A percentile compares a stretch with the other conserved stretches of the same genome.
Conservation (phyloP, 371 early-diverging fungal species). For the Rhizopus stolonifer region DNA sequence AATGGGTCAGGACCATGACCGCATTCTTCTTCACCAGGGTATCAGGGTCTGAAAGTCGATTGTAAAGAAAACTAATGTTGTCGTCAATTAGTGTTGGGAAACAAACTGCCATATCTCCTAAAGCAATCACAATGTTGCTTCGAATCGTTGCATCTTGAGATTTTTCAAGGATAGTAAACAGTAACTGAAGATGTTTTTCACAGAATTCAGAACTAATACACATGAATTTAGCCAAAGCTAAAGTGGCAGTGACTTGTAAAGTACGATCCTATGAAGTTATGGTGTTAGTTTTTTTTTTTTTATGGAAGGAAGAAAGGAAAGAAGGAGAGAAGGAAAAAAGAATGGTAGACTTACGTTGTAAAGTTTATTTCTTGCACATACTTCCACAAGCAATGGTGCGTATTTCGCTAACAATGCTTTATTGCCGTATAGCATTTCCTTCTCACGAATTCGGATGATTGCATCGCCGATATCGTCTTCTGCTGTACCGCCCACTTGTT, state of each 20-base stretch:
- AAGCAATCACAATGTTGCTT: slow-evolving; percentile 88
- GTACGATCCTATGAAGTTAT: slow-evolving; percentile 71
- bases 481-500: slow-evolving; percentile 86
- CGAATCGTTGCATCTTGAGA: slow-evolving; percentile 77
- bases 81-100: slow-evolving; percentile 94
- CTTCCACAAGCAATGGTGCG: slow-evolving; percentile 79
- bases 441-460: slow-evolving; percentile 81
- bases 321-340: neutral
- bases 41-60: slow-evolving; percentile 80
- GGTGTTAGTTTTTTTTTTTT: too few relatives aligned
- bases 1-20: slow-evolving; percentile 95
- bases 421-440: slow-evolving; percentile 82
- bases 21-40: slow-evolving; percentile 88
- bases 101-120: slow-evolving; percentile 96
- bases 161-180: slow-evolving; percentile 87
- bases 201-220: slow-evolving; percentile 93
- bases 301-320: too few relatives aligned
- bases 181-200: slow-evolving; percentile 85
- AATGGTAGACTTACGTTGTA: slow-evolving; percentile 64
- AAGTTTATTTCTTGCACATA: slow-evolving; percentile 78
- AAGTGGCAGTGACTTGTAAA: slow-evolving; percentile 80
- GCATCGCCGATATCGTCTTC: slow-evolving; percentile 96
- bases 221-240: slow-evolving; percentile 93
- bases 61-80: slow-evolving; percentile 90
- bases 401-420: slow-evolving; percentile 75